Evolutionary conservation across 352 stramenopile genomes (phyloP).

Genomic region (Phytophthora idaei): DNA sequence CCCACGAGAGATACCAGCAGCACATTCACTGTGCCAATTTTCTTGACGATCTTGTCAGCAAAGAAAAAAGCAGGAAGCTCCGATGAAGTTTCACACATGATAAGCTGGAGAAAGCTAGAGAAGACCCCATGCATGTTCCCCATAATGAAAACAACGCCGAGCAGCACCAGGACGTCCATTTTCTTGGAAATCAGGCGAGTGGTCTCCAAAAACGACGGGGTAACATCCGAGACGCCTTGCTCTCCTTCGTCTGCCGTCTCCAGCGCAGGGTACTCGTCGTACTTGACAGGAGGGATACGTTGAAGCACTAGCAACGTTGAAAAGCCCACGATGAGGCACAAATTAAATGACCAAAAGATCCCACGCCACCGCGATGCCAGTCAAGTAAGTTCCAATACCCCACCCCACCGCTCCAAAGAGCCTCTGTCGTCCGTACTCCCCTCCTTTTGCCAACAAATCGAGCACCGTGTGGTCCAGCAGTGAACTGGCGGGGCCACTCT

Average conservation of each 20-base stretch:
- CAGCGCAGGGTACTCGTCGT: conserved; percentile 26
- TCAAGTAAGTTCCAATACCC: conserved; percentile 61
- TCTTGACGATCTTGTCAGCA: conserved; percentile 68
- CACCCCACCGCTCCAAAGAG: conserved; percentile 75
- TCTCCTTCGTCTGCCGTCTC: conserved; percentile 9
- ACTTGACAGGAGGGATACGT: conserved; percentile 51
- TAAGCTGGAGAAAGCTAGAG: conserved; percentile 74
- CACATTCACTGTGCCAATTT: conserved; percentile 69
- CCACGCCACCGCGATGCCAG: conserved; percentile 59
- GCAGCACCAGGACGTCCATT: conserved; percentile 62
- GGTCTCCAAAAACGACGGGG: conserved; percentile 52
- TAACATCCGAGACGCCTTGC: not conserved
- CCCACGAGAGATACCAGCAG: conserved; percentile 65
- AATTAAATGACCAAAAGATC: conserved; percentile 72
- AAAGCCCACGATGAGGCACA: conserved; percentile 53
- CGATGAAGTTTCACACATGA: conserved; percentile 75
- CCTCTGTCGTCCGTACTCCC: conserved; percentile 78
- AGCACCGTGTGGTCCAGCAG: conserved; percentile 74
- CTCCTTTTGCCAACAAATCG: conserved; percentile 59
- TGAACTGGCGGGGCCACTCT: conserved; percentile 49
- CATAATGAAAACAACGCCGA: conserved; percentile 76
- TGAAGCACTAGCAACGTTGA: conserved; percentile 57
- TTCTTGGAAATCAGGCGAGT: conserved; percentile 39
- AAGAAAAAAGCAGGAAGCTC: conserved; percentile 85
- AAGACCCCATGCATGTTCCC: conserved; percentile 78